phyloP scores from a whole-genome alignment of 176 grass and related monocot species.

The Microstegium vimineum region DNA sequence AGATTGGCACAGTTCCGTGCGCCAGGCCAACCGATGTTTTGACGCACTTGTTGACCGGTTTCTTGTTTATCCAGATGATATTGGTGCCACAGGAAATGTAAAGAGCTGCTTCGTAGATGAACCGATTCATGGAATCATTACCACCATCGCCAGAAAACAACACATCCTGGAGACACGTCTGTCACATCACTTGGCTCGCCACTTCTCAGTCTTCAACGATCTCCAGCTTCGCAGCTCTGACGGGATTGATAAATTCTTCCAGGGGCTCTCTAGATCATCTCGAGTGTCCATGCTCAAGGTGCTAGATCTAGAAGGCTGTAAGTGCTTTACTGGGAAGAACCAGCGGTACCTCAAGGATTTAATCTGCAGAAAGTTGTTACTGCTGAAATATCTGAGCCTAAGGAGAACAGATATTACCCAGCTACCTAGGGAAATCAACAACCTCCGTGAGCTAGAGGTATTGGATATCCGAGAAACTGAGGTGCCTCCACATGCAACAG shows the following conservation, averaged over 20 bases:
- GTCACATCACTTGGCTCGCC: constrained; percentile 14
- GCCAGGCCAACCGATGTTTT: background rate
- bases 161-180: background rate
- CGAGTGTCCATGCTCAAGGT: constrained; percentile 17
- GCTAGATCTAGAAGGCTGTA: constrained; percentile 26
- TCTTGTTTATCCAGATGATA: background rate
- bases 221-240: constrained; percentile 8
- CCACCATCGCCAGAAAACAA: no score
- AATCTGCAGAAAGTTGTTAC: no score
- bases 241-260: background rate
- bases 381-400: no score
- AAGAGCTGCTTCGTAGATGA: no score
- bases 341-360: no score
- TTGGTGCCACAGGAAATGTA: background rate
- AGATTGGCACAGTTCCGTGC: background rate
- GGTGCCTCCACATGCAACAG: background rate
- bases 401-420: no score
- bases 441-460: no score
- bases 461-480: no score
- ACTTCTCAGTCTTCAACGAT: constrained; percentile 22
- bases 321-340: background rate
- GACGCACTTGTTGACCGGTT: background rate
- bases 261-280: background rate
- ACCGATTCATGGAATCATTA: no score
- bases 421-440: no score